A percentile compares a stretch with the other conserved stretches of the same genome.
phyloP scores from a whole-genome alignment of 164 flowering plant genomes.

The Berberis vulgaris region DNA sequence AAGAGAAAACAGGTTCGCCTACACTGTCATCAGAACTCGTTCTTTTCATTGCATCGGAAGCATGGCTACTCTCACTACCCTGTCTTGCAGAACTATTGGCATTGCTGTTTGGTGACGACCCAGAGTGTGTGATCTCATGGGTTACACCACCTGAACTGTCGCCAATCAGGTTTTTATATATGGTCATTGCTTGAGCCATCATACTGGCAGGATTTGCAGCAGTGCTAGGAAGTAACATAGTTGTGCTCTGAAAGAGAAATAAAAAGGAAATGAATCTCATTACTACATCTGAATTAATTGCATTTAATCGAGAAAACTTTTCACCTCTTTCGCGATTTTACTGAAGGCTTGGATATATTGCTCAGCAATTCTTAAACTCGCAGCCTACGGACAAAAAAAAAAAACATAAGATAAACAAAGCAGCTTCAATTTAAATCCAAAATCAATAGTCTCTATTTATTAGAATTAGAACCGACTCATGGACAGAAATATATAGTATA shows the following conservation, averaged over 20 bases:
- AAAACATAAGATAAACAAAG: conserved; percentile 3
- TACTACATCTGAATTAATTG: not conserved
- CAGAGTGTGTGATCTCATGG: conserved; percentile 6
- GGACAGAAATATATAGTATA: too few relatives aligned
- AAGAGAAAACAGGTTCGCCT: conserved; percentile 33
- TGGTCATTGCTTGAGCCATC: conserved; percentile 53
- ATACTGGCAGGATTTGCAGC: conserved; percentile 49
- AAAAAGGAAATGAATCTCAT: not conserved
- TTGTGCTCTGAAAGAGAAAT: conserved; percentile 44
- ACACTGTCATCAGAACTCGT: not conserved
- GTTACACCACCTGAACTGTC: conserved; percentile 12
- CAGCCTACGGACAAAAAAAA: conserved; percentile 52
- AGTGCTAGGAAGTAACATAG: conserved; percentile 65
- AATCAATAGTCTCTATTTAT: too few relatives aligned
- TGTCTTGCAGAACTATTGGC: not conserved
- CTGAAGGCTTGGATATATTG: conserved; percentile 77
- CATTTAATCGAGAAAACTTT: not conserved
- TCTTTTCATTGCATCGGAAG: conserved; percentile 2
- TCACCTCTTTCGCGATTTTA: conserved; percentile 81
- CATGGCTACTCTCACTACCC: too few relatives aligned
- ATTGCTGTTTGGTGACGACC: not conserved
- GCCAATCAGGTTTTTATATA: conserved; percentile 56
- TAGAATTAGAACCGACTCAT: too few relatives aligned
- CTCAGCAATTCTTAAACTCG: conserved; percentile 77
- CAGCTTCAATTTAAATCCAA: too few relatives aligned